Evolutionary conservation across 306 rosid species (phyloP).

Genomic region (Corylus avellana): DNA sequence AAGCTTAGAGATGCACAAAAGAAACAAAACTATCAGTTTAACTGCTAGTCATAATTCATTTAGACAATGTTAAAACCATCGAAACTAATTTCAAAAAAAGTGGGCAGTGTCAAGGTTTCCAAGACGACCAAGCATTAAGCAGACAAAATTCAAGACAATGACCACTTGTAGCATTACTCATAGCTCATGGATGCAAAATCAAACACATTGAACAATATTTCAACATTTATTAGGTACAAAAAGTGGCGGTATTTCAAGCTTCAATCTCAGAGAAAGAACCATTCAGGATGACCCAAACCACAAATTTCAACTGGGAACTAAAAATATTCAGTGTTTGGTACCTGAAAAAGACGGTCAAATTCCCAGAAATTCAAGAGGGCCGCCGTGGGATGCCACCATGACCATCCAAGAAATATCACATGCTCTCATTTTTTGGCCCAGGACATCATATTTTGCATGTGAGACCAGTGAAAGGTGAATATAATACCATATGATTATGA

Average conservation of each 20-base stretch:
- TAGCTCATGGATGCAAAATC: background rate
- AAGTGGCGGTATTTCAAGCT: background rate
- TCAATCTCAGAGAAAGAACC: background rate
- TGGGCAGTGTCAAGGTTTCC: background rate
- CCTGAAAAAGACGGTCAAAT: constrained; percentile 45
- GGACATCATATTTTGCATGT: constrained; percentile 7
- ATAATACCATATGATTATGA: constrained; percentile 14
- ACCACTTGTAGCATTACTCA: constrained; percentile 9
- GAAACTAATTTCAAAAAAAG: background rate
- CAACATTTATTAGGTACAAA: constrained; percentile 6
- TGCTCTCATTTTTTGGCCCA: constrained; percentile 19
- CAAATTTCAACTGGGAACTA: constrained; percentile 13
- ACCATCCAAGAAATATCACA: constrained; percentile 25
- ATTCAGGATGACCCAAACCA: constrained; percentile 12
- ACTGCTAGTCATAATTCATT: constrained; percentile 20
- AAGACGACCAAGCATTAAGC: constrained; percentile 8
- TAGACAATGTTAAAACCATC: constrained; percentile 14
- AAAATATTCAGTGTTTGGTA: constrained; percentile 30
- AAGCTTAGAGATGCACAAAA: constrained; percentile 24
- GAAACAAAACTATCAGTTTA: constrained; percentile 14
- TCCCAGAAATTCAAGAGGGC: constrained; percentile 38
- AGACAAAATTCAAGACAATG: constrained; percentile 25
- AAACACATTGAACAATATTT: background rate
- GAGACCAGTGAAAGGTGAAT: constrained; percentile 6
- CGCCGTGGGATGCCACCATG: constrained; percentile 30